phyloP scores from a whole-genome alignment of 2,329 filamentous ascomycete species.

The Didymella keratinophila region DNA sequence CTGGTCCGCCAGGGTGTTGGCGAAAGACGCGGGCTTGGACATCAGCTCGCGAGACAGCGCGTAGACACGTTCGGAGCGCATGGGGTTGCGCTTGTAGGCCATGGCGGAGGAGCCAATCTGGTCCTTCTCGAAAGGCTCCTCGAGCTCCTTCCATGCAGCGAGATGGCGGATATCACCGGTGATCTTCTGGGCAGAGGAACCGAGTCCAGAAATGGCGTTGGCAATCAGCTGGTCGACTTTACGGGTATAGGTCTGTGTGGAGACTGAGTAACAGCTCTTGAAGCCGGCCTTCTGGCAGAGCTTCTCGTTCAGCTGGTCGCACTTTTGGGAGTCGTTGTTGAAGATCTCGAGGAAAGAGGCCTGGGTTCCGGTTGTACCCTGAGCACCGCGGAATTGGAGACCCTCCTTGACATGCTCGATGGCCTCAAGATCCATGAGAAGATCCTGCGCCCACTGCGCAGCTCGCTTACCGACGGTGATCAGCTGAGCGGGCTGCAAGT shows the following conservation, averaged over 20 bases:
- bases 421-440: constrained; percentile 77
- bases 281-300: constrained; percentile 73
- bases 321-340: constrained; percentile 65
- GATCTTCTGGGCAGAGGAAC: constrained; percentile 79
- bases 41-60: constrained; percentile 64
- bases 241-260: constrained; percentile 77
- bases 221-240: constrained; percentile 84
- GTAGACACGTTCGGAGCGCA: constrained; percentile 69
- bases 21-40: constrained; percentile 63
- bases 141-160: constrained; percentile 79
- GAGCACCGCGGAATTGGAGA: constrained; percentile 74
- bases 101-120: constrained; percentile 62
- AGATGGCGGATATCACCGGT: constrained; percentile 77
- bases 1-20: constrained; percentile 73
- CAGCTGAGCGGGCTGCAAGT: constrained; percentile 70
- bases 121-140: constrained; percentile 81
- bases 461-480: constrained; percentile 74
- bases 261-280: constrained; percentile 67
- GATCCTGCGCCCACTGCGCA: constrained; percentile 77
- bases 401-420: constrained; percentile 73
- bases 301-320: constrained; percentile 68
- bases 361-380: constrained; percentile 56
- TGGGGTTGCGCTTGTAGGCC: constrained; percentile 70
- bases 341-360: constrained; percentile 79
- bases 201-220: constrained; percentile 81